A percentile compares a stretch with the other conserved stretches of the same genome.
Conservation (phyloP, 1,139 yeast genomes). For the Debaryomyces udenii region DNA sequence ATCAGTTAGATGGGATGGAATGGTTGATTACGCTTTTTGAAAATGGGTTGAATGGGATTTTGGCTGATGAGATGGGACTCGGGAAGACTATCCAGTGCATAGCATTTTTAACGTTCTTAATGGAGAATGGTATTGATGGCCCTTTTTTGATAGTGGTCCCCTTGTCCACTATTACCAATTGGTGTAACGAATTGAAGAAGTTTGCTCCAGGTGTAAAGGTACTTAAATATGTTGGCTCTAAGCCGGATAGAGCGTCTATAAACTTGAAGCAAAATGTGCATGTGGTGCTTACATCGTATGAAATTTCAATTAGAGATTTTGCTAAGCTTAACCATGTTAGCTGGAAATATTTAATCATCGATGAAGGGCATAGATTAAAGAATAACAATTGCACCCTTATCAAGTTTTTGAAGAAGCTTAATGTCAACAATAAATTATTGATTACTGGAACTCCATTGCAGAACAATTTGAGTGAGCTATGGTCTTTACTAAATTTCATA, state of each 20-base stretch:
- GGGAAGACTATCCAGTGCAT: constrained; percentile 93
- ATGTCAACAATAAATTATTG: constrained; percentile 69
- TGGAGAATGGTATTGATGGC: constrained; percentile 79
- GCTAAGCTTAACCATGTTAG: constrained; percentile 48
- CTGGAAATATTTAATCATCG: constrained; percentile 91
- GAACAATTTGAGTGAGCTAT: constrained; percentile 82
- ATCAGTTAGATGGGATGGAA: constrained; percentile 87
- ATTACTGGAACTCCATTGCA: constrained; percentile 95
- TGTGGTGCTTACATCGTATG: constrained; percentile 81
- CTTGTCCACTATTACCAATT: constrained; percentile 80
- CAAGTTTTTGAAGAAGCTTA: constrained; percentile 64
- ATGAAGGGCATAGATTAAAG: constrained; percentile 91
- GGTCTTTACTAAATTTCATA: constrained; percentile 88
- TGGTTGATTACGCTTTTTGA: constrained; percentile 89
- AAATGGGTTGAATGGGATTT: constrained; percentile 90
- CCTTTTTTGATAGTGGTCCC: constrained; percentile 91
- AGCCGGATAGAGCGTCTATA: constrained; percentile 50
- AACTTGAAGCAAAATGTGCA: constrained; percentile 29
- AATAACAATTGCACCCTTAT: constrained; percentile 79
- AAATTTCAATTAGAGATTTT: constrained; percentile 71
- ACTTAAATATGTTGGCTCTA: constrained; percentile 67
- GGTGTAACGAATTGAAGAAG: constrained; percentile 70
- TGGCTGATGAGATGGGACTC: constrained; percentile 97
- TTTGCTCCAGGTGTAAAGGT: constrained; percentile 77
- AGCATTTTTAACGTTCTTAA: constrained; percentile 70